phyloP scores from a whole-genome alignment of 805 yeast species.

The Yamadazyma ubonensis region DNA sequence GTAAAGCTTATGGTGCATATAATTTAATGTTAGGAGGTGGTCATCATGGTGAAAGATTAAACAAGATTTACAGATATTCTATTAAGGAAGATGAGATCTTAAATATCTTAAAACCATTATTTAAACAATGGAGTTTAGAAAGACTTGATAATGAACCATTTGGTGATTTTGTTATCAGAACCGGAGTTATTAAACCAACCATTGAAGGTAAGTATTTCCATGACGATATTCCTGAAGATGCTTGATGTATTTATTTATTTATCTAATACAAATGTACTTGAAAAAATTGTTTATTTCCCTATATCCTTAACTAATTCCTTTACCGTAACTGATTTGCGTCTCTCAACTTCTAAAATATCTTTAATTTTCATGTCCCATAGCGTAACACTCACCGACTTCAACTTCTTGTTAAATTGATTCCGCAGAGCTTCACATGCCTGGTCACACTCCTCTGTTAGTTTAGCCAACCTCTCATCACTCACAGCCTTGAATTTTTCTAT shows the following conservation, averaged over 20 bases:
- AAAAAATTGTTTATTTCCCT: not conserved
- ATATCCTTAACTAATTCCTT: constrained; percentile 19
- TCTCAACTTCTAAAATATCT: constrained; percentile 45
- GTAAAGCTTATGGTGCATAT: constrained; percentile 92
- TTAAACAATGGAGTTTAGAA: constrained; percentile 92
- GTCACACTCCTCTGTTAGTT: constrained; percentile 26
- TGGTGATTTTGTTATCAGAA: constrained; percentile 88
- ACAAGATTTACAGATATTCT: constrained; percentile 84
- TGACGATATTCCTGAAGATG: constrained; percentile 85
- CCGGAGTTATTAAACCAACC: constrained; percentile 85
- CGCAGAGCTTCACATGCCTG: constrained; percentile 27
- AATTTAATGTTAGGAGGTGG: constrained; percentile 96
- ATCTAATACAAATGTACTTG: not conserved
- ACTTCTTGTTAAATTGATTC: constrained; percentile 38
- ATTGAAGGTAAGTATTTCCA: constrained; percentile 91
- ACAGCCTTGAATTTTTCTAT: constrained; percentile 28
- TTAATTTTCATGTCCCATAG: constrained; percentile 49
- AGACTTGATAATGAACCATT: constrained; percentile 90
- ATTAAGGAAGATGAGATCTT: constrained; percentile 88
- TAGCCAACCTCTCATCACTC: constrained; percentile 20
- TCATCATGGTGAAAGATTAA: constrained; percentile 86
- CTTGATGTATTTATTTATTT: constrained; percentile 26
- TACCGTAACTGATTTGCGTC: constrained; percentile 36
- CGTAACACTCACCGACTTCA: constrained; percentile 47
- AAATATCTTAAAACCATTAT: constrained; percentile 73